phyloP scores from a whole-genome alignment of 805 yeast species.

The Torulaspora delbrueckii region DNA sequence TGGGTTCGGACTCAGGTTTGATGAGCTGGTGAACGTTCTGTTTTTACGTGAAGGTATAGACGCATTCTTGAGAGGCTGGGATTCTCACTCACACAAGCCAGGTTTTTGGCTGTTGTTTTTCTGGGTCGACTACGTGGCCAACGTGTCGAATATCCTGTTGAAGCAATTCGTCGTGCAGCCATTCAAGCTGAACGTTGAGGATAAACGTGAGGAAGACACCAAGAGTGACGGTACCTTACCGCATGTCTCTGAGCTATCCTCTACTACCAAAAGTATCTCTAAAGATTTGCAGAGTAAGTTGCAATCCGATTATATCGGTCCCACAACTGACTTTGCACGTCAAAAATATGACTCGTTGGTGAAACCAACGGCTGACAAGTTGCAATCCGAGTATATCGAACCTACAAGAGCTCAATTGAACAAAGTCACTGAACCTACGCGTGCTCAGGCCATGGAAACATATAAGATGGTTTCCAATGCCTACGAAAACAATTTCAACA shows the following conservation, averaged over 20 bases:
- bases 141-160: slow-evolving; percentile 28
- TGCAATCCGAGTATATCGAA: slow-evolving; percentile 15
- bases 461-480: slow-evolving; percentile 29
- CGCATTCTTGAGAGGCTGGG: slow-evolving; percentile 19
- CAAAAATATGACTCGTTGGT: slow-evolving; percentile 21
- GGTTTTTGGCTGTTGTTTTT: slow-evolving; percentile 32
- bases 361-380: slow-evolving; percentile 25
- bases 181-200: slow-evolving; percentile 18
- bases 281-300: slow-evolving; percentile 26
- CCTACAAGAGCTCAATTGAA: slow-evolving; percentile 20
- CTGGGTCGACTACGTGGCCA: slow-evolving; percentile 31
- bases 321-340: slow-evolving; percentile 25
- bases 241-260: slow-evolving; percentile 29
- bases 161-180: slow-evolving; percentile 30
- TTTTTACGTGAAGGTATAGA: slow-evolving; percentile 33
- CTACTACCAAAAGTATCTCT: slow-evolving; percentile 27
- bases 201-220: slow-evolving; percentile 3
- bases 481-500: slow-evolving; percentile 28
- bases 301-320: slow-evolving; percentile 20
- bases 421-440: slow-evolving; percentile 17
- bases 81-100: slow-evolving; percentile 17
- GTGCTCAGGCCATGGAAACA: slow-evolving; percentile 21
- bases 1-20: slow-evolving; percentile 16
- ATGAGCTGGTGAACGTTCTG: slow-evolving; percentile 25
- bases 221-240: slow-evolving; percentile 16